Base-by-base conservation (phyloP, 2,329 filamentous ascomycete genomes). In the Fusarium lyarnte region DNA sequence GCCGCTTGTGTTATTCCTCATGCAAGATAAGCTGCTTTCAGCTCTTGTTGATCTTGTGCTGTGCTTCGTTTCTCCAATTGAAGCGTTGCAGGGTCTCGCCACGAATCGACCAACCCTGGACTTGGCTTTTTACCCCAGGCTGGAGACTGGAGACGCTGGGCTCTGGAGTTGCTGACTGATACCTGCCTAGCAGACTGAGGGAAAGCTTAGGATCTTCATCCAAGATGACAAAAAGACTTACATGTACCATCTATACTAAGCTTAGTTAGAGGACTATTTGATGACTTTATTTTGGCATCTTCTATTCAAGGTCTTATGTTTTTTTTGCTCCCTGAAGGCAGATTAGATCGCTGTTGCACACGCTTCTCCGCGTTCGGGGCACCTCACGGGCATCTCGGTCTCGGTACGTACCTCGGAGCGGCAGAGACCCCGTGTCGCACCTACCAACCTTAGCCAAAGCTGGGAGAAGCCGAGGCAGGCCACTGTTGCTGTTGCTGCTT, bases 381-480 rank as follows among this genome's bases (percentile, higher is more conserved):
- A 36, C 9, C 43, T 59, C 42, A 63, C 45, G 46, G 53, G 29
- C 64, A 41, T 42, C 43, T 66, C 57, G 70, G 70, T 39, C 36
- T 59, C 9, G 51, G 70, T 73, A 73, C 70, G 70, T 73, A 74
- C 71, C 68, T 55, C 58, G 46, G 46, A 38, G 53, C 54, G 66
- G 63, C 35, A 73, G 51, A 39, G 54, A 42, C 65, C 54, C 54
- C 55, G 54, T 62, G 57, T 70, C 35, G 57, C 25, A 55, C 66
- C 54, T 68, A 62, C 43, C 55, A 59, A 65, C 29, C 61, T 52
- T 21, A 36, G 23, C 43, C 47, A 53, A 66, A 55, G 54, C 49
- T 55, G 47, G 36, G 29, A 66, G 65, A 74, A 72, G 72, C 72
- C 72, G 72, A 74, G 72, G 72, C 72, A 74, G 71, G 71, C 63